Evolutionary conservation across 306 rosid genomes (phyloP).

Genomic region (Cucumis melo): DNA sequence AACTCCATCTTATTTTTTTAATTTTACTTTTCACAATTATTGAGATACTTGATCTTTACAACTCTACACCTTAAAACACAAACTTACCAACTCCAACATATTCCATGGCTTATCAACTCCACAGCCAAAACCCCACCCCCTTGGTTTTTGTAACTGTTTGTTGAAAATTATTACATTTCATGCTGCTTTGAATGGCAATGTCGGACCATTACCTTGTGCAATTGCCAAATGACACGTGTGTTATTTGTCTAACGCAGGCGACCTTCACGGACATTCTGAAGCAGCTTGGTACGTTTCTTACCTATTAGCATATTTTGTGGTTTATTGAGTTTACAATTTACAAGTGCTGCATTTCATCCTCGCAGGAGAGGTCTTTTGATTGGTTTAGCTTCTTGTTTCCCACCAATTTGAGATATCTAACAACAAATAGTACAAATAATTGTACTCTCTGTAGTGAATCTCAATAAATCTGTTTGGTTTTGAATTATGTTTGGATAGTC

Average conservation of each 20-base stretch:
- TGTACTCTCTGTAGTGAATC: neutral
- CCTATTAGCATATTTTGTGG: neutral
- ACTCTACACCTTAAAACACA: too few species aligned
- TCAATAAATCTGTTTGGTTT: neutral
- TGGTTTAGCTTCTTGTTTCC: too few species aligned
- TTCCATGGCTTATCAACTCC: too few species aligned
- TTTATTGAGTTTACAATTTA: neutral
- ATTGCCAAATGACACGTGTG: neutral
- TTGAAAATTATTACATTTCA: neutral
- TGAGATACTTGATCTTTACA: too few species aligned
- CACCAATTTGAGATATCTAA: too few species aligned
- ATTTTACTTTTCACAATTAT: too few species aligned
- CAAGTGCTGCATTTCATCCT: neutral
- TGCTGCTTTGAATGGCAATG: neutral
- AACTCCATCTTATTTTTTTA: too few species aligned
- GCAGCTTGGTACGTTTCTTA: slow-evolving; percentile 51
- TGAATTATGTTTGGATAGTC: neutral
- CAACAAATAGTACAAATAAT: too few species aligned
- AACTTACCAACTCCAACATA: too few species aligned
- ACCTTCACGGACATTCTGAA: slow-evolving; percentile 96
- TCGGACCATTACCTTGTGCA: neutral
- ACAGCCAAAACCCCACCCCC: too few species aligned
- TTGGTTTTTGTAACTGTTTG: neutral
- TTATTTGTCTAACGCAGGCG: slow-evolving; percentile 50
- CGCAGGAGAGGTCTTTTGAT: neutral